Base-by-base conservation (phyloP, 306 rosid species). In the Trifolium dubium region DNA sequence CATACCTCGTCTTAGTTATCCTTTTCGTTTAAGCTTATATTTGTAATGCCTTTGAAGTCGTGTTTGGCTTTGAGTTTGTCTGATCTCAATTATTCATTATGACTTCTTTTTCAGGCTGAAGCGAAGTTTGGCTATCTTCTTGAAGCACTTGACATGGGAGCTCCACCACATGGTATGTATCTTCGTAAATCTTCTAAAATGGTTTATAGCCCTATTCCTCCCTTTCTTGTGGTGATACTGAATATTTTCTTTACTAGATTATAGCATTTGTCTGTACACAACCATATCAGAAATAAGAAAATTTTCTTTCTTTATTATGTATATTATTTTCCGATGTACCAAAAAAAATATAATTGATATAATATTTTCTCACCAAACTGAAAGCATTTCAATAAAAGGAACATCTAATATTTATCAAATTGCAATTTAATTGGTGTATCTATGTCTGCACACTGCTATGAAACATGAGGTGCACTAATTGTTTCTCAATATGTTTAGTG, bases 121-220 rank as follows among this genome's bases (percentile, higher is more conserved):
- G 91, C 88, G 0, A 92, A 94, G 89, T 92, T 94, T 72, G 97
- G 97, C 30, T 89, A 89, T 80, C 96, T 94, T 80, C 90, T 94
- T 35, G 99, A 94, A 81, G 99, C 99, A 19, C 81, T 94, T 55
- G 99, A 92, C 92, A 94, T 92, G 96, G 99, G 97, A 59, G 99
- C 97, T 83, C 99, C 97, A 73, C 97, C 99, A 50, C 99, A 92
- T 76, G 99, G 99, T 94, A 91, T 79, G 81, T 59, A 67, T 8
- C 34, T 71, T 76, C 70, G 40, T 61, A 28, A 37, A 19, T 56
- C 3, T 5, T 39, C 47, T 54, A 44, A 40, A 67, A 39, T 71
- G 46, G n/a, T 60, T 63, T 46, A 40, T 68, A 55, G 47, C 34
- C 30, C 63, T 40, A 28, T 10, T 14, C 69, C 13, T 63, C 49